Evolutionary conservation across 306 rosid genomes (phyloP).

Genomic region (Heteromeles arbutifolia): DNA sequence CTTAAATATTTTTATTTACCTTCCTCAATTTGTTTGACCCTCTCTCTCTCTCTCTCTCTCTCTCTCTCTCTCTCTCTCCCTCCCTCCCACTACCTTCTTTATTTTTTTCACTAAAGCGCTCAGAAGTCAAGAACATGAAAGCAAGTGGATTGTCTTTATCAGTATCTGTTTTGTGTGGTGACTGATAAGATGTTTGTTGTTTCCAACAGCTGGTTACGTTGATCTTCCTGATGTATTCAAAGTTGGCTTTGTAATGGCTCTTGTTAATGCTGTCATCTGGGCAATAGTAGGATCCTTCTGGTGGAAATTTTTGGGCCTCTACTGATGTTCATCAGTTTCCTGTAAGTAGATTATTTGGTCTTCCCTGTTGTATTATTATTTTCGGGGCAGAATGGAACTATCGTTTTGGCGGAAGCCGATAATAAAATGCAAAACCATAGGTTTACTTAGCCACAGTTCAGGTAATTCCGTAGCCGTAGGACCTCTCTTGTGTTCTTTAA

Average conservation of each 20-base stretch:
- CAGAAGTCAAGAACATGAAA: background rate
- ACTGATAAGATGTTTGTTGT: slow-evolving; percentile 25
- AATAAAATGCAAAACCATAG: background rate
- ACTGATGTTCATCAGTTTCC: slow-evolving; percentile 35
- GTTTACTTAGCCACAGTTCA: background rate
- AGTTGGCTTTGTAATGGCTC: slow-evolving; percentile 65
- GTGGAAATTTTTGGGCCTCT: slow-evolving; percentile 93
- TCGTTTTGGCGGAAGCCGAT: slow-evolving; percentile 12
- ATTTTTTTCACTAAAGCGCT: background rate
- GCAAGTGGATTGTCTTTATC: background rate
- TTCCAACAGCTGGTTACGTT: slow-evolving; percentile 77
- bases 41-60: background rate
- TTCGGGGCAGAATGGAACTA: slow-evolving; percentile 21
- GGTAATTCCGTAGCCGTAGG: background rate
- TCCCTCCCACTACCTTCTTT: no score
- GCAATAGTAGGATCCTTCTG: slow-evolving; percentile 64
- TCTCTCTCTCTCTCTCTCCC: background rate
- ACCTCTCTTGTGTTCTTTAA: background rate
- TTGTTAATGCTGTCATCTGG: slow-evolving; percentile 74
- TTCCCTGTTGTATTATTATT: slow-evolving; percentile 16
- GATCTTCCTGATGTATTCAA: slow-evolving; percentile 80
- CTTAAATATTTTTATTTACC: background rate
- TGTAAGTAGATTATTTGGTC: slow-evolving; percentile 33
- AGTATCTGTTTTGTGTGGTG: background rate
- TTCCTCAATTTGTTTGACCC: background rate